These are phyloP conservation scores for Colletotrichum kahawae DNA, from an alignment of 2,329 filamentous ascomycete genomes.

Conservation along the genomic window DNA sequence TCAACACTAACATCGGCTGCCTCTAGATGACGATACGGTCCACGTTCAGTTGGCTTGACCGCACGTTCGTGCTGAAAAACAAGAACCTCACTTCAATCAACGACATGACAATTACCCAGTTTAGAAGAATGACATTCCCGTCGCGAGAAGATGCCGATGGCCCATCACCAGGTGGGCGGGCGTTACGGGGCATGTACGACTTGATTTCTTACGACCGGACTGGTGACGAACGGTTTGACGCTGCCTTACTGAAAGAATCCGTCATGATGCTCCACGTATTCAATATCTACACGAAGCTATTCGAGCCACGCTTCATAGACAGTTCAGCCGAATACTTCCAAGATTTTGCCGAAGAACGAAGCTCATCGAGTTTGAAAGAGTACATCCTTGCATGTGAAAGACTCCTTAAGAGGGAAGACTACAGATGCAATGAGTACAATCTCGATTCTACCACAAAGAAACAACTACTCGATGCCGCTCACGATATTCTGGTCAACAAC, in stretches of 20 bases:
- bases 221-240: constrained; percentile 61
- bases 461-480: constrained; percentile 74
- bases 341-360: constrained; percentile 72
- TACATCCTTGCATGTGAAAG: constrained; percentile 76
- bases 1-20: constrained; percentile 16
- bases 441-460: constrained; percentile 84
- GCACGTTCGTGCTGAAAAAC: constrained; percentile 81
- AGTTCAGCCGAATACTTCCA: constrained; percentile 72
- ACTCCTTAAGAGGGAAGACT: constrained; percentile 74
- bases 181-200: constrained; percentile 70
- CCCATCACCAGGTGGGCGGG: constrained; percentile 40
- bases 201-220: constrained; percentile 76
- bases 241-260: constrained; percentile 71
- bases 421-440: constrained; percentile 79
- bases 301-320: constrained; percentile 77
- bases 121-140: constrained; percentile 65
- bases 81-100: constrained; percentile 75
- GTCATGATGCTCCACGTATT: constrained; percentile 88
- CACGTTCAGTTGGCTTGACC: constrained; percentile 93
- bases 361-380: constrained; percentile 67
- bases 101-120: constrained; percentile 79
- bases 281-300: constrained; percentile 77
- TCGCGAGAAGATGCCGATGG: constrained; percentile 22
- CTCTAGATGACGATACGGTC: constrained; percentile 76
- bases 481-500: constrained; percentile 72